These are phyloP conservation scores for Edaphochlamys debaryana DNA, from an alignment of 139 green algal species.

Conservation along the genomic window DNA sequence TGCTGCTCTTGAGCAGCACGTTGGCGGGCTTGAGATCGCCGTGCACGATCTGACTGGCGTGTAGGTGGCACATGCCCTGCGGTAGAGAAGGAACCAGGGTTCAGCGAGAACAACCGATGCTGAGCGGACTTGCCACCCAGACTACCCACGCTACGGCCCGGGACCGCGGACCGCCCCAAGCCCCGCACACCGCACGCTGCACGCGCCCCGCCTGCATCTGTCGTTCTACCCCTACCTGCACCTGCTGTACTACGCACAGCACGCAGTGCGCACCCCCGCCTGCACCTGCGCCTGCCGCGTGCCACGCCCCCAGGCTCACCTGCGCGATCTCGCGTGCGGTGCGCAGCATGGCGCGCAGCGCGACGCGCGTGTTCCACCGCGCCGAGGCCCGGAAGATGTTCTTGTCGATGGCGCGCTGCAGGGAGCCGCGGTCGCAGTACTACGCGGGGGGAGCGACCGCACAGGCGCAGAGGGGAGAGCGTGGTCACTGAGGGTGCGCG, in stretches of 20 bases:
- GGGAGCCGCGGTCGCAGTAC: constrained; percentile 33
- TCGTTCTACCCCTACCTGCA: no score
- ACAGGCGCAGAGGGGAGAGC: neutral
- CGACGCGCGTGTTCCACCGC: constrained; percentile 28
- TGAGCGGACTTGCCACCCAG: no score
- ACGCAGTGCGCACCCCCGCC: no score
- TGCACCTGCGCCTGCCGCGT: neutral
- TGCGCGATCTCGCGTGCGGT: constrained; percentile 37
- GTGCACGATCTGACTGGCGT: constrained; percentile 41
- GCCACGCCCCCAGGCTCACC: neutral
- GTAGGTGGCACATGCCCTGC: constrained; percentile 45
- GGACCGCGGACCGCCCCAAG: no score
- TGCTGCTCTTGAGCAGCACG: constrained; percentile 47
- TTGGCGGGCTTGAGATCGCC: constrained; percentile 63
- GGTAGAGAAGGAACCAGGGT: no score
- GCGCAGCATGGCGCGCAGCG: constrained; percentile 35
- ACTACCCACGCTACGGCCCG: no score
- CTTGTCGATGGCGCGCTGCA: constrained; percentile 36
- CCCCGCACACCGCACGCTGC: no score
- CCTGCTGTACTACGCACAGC: no score
- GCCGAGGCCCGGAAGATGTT: constrained; percentile 13
- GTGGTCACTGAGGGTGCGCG: no score
- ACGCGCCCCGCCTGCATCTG: no score
- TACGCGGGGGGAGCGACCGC: neutral
- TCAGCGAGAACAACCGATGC: no score